These are phyloP conservation scores for Garcia nutans DNA, from an alignment of 345 rosid species.

Conservation along the genomic window DNA sequence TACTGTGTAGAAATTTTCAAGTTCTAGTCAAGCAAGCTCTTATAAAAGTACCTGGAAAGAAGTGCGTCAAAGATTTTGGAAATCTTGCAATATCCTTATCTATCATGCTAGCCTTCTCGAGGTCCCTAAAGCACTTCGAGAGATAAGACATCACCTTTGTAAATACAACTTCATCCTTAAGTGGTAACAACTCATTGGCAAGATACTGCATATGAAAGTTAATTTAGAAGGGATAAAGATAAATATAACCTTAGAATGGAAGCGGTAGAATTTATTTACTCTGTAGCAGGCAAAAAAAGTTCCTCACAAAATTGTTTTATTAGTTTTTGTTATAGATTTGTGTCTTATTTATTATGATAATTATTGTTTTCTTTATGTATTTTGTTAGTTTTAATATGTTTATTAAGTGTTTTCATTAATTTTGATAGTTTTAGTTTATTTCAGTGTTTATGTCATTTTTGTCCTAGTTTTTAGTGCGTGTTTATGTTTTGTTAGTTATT, in stretches of 20 bases:
- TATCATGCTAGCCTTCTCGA: constrained; percentile 37
- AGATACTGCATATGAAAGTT: constrained; percentile 38
- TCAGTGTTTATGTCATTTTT: no score
- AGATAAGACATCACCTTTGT: constrained; percentile 41
- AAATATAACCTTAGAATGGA: neutral
- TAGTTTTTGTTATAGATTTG: no score
- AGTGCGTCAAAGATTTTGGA: constrained; percentile 51
- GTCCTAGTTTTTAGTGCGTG: no score
- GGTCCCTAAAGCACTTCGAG: constrained; percentile 40
- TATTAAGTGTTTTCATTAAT: no score
- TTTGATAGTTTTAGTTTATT: no score
- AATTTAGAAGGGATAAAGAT: neutral
- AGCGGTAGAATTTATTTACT: neutral
- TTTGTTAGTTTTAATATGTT: no score
- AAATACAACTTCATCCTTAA: constrained; percentile 44
- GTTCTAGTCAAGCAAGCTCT: neutral
- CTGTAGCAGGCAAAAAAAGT: no score
- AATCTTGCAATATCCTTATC: constrained; percentile 43
- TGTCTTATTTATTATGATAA: no score
- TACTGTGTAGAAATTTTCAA: no score
- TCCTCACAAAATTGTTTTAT: no score
- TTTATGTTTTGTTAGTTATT: no score
- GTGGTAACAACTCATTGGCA: constrained; percentile 45
- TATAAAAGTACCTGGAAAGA: constrained; percentile 49
- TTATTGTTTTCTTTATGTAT: no score